Percentiles rank a stretch among this genome's conserved stretches.
phyloP scores from a whole-genome alignment of 2,329 filamentous ascomycete genomes.

The Leptographium flavum region DNA sequence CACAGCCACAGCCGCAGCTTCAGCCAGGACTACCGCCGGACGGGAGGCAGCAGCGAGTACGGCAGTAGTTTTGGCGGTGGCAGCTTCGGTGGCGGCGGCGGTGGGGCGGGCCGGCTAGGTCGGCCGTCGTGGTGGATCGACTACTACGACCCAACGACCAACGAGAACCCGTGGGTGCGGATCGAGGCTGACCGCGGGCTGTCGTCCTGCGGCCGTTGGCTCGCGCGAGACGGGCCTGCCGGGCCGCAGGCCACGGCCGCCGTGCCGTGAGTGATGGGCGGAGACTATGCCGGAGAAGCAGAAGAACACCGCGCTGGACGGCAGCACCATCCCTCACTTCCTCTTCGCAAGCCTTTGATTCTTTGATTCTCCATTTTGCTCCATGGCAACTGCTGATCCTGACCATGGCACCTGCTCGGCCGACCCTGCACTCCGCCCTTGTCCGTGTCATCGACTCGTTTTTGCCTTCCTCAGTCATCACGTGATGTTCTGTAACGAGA shows the following conservation, averaged over 20 bases:
- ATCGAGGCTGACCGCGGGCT: conserved; percentile 35
- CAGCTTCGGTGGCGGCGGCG: conserved; percentile 10
- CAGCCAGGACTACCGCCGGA: neutral
- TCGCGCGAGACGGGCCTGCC: conserved; percentile 9
- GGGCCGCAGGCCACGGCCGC: neutral
- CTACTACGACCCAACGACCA: conserved; percentile 56
- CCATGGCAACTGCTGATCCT: too few species aligned
- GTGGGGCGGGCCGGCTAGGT: conserved; percentile 14
- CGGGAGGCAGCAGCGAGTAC: neutral
- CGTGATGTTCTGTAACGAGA: neutral
- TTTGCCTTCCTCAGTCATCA: neutral
- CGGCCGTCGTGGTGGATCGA: conserved; percentile 42
- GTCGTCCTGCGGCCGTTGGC: conserved; percentile 29
- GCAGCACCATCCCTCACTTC: too few species aligned
- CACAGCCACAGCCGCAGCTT: neutral
- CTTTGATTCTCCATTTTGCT: too few species aligned
- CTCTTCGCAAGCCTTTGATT: too few species aligned
- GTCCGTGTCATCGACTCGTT: neutral
- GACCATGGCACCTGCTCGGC: neutral
- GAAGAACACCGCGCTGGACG: too few species aligned
- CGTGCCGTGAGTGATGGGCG: neutral
- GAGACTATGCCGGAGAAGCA: too few species aligned
- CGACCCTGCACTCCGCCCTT: neutral
- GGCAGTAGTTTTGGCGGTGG: conserved; percentile 7
- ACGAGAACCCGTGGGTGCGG: conserved; percentile 58